Evolutionary conservation across 352 stramenopile genomes (phyloP).

Genomic region (Phytophthora pluvialis): DNA sequence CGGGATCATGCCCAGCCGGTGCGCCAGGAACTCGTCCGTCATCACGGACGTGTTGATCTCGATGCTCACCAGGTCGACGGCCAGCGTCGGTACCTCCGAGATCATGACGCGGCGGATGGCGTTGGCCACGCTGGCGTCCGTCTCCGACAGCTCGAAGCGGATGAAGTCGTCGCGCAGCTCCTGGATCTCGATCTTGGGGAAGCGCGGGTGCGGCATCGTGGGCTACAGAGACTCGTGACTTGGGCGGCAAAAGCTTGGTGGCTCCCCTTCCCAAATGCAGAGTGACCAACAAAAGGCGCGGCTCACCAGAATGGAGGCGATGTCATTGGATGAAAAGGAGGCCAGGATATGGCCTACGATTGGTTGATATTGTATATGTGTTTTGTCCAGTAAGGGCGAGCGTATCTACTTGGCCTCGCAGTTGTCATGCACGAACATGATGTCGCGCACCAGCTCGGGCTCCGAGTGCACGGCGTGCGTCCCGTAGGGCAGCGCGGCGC

Average conservation of each 20-base stretch:
- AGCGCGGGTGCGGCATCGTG: conserved; percentile 85
- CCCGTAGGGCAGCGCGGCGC: conserved; percentile 24
- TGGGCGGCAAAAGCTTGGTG: background rate
- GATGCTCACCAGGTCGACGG: conserved; percentile 99
- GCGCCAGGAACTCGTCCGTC: conserved; percentile 99
- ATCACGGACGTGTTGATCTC: conserved; percentile 97
- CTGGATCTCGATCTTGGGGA: conserved; percentile 95
- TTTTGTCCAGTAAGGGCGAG: conserved; percentile 18
- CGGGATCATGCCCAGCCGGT: conserved; percentile 97
- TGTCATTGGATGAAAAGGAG: conserved; percentile 22
- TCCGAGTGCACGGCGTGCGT: conserved; percentile 45
- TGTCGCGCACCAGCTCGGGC: conserved; percentile 52
- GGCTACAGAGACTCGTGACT: conserved; percentile 1
- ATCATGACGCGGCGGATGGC: conserved; percentile 98
- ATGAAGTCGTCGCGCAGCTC: conserved; percentile 96
- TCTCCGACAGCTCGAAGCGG: conserved; percentile 97
- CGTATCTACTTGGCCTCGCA: conserved; percentile 32
- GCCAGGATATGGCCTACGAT: background rate
- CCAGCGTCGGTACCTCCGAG: conserved; percentile 96
- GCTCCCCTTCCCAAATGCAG: conserved; percentile 16
- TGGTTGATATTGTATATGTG: conserved; percentile 6
- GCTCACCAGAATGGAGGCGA: conserved; percentile 18
- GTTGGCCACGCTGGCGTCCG: conserved; percentile 97
- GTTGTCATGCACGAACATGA: conserved; percentile 60
- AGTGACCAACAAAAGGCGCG: conserved; percentile 13